Conservation (phyloP, 2,329 filamentous ascomycete genomes). For the Xylariales sp. region DNA sequence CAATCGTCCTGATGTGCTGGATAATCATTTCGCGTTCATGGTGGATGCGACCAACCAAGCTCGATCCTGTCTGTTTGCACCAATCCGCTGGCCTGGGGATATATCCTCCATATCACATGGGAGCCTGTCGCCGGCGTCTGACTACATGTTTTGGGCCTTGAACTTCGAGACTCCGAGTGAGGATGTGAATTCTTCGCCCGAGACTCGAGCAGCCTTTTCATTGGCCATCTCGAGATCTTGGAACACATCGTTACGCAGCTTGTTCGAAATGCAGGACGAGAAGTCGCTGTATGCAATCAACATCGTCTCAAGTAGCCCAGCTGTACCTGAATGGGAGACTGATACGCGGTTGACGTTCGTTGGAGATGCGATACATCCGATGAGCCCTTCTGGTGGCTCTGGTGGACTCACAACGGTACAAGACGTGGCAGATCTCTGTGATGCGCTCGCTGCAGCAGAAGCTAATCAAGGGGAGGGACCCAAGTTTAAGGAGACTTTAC, state of each 20-base stretch:
- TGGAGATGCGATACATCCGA: conserved; percentile 1
- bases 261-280: conserved; percentile 1
- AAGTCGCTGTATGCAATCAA: conserved; percentile 1
- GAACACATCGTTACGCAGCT: neutral
- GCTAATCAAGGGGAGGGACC: too few relatives aligned
- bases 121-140: neutral
- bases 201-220: neutral
- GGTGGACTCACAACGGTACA: neutral
- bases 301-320: neutral
- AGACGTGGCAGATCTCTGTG: conserved; percentile 3
- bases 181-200: neutral
- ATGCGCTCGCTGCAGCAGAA: neutral
- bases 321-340: neutral
- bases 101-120: neutral
- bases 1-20: neutral
- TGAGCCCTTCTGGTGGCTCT: conserved; percentile 1
- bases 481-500: neutral
- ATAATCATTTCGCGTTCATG: conserved; percentile 1
- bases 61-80: conserved; percentile 1
- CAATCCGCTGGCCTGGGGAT: conserved; percentile 1
- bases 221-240: neutral
- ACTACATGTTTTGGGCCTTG: conserved; percentile 2
- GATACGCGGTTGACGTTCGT: neutral
- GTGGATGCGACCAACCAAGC: neutral
- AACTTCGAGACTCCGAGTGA: neutral